Evolutionary conservation across 495 filamentous ascomycete genomes (phyloP).

Genomic region (Penicillium malachiteum): DNA sequence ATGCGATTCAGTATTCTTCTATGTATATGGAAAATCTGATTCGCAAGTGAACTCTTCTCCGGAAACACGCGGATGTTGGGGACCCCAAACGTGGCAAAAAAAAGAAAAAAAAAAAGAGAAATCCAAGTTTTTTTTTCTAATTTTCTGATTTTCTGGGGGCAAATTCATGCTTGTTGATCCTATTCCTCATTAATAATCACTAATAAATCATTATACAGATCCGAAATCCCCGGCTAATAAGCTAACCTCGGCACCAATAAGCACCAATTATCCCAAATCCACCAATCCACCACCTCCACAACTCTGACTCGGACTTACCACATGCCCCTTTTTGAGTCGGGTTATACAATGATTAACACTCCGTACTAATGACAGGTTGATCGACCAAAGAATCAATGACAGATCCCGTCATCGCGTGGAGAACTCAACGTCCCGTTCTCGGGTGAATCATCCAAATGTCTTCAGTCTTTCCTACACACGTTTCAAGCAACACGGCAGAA

Average conservation of each 20-base stretch:
- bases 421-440: not conserved
- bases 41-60: not conserved
- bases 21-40: too few species aligned
- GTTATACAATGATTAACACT: not conserved
- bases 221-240: conserved; percentile 1
- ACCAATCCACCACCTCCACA: too few species aligned
- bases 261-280: conserved; percentile 7
- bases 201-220: not conserved
- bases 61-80: not conserved
- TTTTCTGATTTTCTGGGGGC: not conserved
- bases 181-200: not conserved
- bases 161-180: not conserved
- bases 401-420: not conserved
- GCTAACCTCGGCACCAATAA: not conserved
- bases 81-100: not conserved
- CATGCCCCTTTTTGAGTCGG: not conserved
- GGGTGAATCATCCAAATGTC: too few species aligned
- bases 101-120: not conserved
- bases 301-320: not conserved
- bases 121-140: not conserved
- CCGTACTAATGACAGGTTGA: too few species aligned
- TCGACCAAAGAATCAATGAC: not conserved
- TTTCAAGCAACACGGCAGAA: not conserved
- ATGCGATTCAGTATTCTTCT: not conserved
- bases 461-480: not conserved